Base-by-base conservation (phyloP, 805 yeast species). In the Candida silvicultrix region DNA sequence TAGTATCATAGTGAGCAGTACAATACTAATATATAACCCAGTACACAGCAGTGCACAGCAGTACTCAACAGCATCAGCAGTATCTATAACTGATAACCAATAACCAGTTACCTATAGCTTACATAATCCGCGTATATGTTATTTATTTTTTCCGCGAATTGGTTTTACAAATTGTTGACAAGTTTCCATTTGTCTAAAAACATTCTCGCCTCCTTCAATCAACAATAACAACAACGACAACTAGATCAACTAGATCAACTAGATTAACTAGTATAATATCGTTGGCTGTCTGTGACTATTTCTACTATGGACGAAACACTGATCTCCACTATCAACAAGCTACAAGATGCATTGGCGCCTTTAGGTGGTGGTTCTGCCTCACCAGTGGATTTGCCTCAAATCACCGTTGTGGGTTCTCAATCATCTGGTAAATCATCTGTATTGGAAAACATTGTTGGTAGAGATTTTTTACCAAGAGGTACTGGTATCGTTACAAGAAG, bases 371-470 rank as follows among this genome's bases (percentile, higher is more conserved):
- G 89, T 20, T 75, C 88, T 18, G 59, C 77, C 15, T 84, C 90
- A 19, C 92, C 95, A 9, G 89, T 89, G 45, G 96, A 89, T 66
- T 74, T 89, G 54, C 96, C 96, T 15, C 96, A 89, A 66, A 89
- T 89, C 60, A 88, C 96, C n/a, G 96, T 88, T 34, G 96, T 88
- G 40, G 96, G 96, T 37, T 87, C 95, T 5, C 96, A 88, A 64
- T 86, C 95, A 38, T 75, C 85, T 50, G 96, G 96, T 52, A 88
- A 88, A 67, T 83, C 92, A 21, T 87, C 95, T 0, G 96, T 88
- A 18, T 75, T 88, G 56, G 96, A 88, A 64, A 88, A 88, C 69
- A 86, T 88, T 53, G 96, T 89, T 38, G 96, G 96, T 14, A 76
- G 95, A 59, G 96, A 88, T 68, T 88, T 88, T 66, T 70, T 89